Base-by-base conservation (phyloP, 2,329 filamentous ascomycete genomes). In the Purpureocillium takamizusanense region DNA sequence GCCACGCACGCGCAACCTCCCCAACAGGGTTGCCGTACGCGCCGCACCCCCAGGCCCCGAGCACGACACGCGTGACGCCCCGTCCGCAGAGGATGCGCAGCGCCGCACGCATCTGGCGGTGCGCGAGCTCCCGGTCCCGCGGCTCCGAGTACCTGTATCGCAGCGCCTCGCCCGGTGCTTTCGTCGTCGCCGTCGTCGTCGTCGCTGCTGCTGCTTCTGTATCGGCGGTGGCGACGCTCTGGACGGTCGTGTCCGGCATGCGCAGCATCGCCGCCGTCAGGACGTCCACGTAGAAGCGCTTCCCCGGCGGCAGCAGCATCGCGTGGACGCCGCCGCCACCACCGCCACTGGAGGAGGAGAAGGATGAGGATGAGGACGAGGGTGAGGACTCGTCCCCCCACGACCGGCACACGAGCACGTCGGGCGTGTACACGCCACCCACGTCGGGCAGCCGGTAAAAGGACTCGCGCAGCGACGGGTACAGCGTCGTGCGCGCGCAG, bases 11-110 rank as follows among this genome's bases (percentile, higher is more conserved):
- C 12, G 77, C 76, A 23, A 82, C 59, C 52, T 81, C 75, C 2
- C 57, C 57, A 0, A 78, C 67, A 0, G 78, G 78, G 44, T 82
- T 81, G 0, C 74, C 76, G 41, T 79, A 77, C 0, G 74, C 74
- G 3, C 78, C 78, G 42, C 76, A 81, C 0, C 78, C 78, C 76
- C 77, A 81, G 0, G 78, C 76, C 0, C 78, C 78, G 0, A 82
- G 59, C 0, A 83, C 71, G 0, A 81, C 47, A 39, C 60, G 67
- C 29, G 57, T 61, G 4, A 62, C 62, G 0, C 70, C 68, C 41
- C 66, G 67, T 1, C 57, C 50, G 8, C 62, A 53, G 3, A 66
- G 62, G 4, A 81, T 68, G 2, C 75, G 62, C 53, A 82, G 50
- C 2, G 80, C 74, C 6, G 63, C 66, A 18, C 63, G 62, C 67